These are phyloP conservation scores for Trypanosoma rangeli DNA, from an alignment of 208 protist species.

Conservation along the genomic window DNA sequence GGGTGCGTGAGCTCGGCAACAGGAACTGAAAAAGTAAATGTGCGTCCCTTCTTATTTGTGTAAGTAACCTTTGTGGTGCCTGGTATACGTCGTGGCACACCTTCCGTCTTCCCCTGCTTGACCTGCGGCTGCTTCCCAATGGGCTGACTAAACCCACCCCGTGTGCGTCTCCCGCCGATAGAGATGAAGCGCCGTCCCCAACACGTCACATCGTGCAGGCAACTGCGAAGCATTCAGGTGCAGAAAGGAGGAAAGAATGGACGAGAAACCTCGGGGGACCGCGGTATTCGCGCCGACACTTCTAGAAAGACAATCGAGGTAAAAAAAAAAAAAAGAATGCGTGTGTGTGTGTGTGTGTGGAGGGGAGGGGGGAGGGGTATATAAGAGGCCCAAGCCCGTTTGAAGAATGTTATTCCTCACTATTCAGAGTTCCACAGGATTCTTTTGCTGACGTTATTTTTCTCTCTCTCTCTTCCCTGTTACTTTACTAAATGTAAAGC, in stretches of 20 bases:
- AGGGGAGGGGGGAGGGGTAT: neutral
- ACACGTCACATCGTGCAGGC: neutral
- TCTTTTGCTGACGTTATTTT: neutral
- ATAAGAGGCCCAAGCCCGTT: no score
- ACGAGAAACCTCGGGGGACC: neutral
- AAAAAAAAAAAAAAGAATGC: conserved; percentile 26
- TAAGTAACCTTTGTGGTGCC: conserved; percentile 84
- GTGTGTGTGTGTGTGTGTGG: no score
- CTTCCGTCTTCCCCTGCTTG: conserved; percentile 40
- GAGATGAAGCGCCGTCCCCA: conserved; percentile 17
- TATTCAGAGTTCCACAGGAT: neutral
- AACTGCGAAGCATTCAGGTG: conserved; percentile 8
- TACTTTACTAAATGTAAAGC: neutral
- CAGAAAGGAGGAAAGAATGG: neutral
- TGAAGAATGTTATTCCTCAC: no score
- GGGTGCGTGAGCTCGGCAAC: conserved; percentile 78
- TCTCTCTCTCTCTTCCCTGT: neutral
- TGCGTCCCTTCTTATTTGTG: conserved; percentile 85
- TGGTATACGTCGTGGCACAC: conserved; percentile 55
- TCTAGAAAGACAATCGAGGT: conserved; percentile 14
- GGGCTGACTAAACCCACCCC: conserved; percentile 36
- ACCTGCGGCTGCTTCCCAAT: conserved; percentile 54
- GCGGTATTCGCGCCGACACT: neutral
- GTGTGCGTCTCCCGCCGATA: conserved; percentile 37
- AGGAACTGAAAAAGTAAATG: conserved; percentile 82